phyloP scores from a whole-genome alignment of 83 land plant genomes.

The Thuja plicata region DNA sequence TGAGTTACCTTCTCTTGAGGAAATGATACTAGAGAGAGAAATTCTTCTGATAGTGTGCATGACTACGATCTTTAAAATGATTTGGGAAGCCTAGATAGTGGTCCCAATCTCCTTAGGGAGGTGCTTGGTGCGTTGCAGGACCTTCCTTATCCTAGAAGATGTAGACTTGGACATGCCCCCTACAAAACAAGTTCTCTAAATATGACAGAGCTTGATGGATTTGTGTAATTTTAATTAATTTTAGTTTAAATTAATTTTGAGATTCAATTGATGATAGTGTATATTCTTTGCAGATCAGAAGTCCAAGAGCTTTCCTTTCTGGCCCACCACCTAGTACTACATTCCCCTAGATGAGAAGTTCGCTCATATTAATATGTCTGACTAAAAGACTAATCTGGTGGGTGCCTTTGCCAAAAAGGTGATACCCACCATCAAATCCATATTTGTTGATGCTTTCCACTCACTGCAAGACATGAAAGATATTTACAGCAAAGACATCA shows the following conservation, averaged over 20 bases:
- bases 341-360: slow-evolving; percentile 16
- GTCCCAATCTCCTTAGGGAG: slow-evolving; percentile 9
- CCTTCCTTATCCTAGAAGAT: slow-evolving; percentile 24
- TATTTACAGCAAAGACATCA: too few relatives aligned
- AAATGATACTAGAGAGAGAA: slow-evolving; percentile 20
- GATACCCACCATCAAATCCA: background rate
- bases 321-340: background rate
- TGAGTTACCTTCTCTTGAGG: slow-evolving; percentile 12
- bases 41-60: slow-evolving; percentile 18
- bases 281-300: background rate
- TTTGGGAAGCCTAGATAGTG: slow-evolving; percentile 17
- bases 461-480: background rate
- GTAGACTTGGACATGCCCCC: slow-evolving; percentile 19
- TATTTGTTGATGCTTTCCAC: background rate
- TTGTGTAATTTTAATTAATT: background rate
- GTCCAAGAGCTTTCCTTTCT: background rate
- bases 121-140: slow-evolving; percentile 20
- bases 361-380: background rate
- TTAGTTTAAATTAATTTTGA: too few relatives aligned
- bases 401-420: background rate
- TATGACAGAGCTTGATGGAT: background rate
- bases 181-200: slow-evolving; percentile 8
- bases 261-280: background rate
- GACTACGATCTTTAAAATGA: slow-evolving; percentile 28
- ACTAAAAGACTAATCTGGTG: background rate